Percentiles rank a stretch among this genome's conserved stretches.
These are phyloP conservation scores for Xerocomellus intermedius DNA, from an alignment of 768 basidiomycete species.

Conservation along the genomic window DNA sequence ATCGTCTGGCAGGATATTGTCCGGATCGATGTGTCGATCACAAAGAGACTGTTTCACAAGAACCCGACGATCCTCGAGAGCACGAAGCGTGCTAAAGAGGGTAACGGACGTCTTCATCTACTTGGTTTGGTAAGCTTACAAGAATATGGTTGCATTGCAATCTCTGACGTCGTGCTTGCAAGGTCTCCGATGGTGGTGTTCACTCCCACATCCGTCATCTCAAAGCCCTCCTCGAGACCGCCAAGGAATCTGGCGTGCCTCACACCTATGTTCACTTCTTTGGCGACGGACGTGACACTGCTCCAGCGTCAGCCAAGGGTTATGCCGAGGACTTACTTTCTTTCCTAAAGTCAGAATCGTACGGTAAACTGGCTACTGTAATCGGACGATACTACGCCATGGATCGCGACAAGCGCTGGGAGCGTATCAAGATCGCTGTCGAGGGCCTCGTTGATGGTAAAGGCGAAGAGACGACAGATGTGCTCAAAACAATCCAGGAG, in stretches of 20 bases:
- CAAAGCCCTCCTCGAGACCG: constrained; percentile 86
- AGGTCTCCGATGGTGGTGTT: constrained; percentile 96
- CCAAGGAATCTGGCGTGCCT: constrained; percentile 81
- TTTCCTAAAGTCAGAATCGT: constrained; percentile 73
- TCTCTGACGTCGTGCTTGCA: constrained; percentile 3
- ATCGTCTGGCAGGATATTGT: constrained; percentile 99
- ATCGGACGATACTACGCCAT: constrained; percentile 94
- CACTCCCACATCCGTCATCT: constrained; percentile 93
- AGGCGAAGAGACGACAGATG: constrained; percentile 53
- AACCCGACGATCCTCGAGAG: constrained; percentile 68
- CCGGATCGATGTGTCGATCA: constrained; percentile 88
- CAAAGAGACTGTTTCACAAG: constrained; percentile 85
- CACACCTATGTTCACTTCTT: constrained; percentile 92
- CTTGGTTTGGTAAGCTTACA: constrained; percentile 69
- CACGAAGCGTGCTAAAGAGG: constrained; percentile 76
- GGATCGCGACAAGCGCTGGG: constrained; percentile 98
- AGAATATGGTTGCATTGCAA: neutral
- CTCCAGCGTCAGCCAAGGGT: constrained; percentile 75
- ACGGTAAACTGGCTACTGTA: constrained; percentile 81
- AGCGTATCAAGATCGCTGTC: constrained; percentile 85
- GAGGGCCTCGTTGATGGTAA: constrained; percentile 78
- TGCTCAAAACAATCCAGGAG: constrained; percentile 64
- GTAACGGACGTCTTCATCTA: constrained; percentile 83
- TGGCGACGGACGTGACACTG: constrained; percentile 93
- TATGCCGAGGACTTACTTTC: constrained; percentile 77